Evolutionary conservation across 2,329 filamentous ascomycete genomes (phyloP).

Genomic region (Fusarium fracticaudum): DNA sequence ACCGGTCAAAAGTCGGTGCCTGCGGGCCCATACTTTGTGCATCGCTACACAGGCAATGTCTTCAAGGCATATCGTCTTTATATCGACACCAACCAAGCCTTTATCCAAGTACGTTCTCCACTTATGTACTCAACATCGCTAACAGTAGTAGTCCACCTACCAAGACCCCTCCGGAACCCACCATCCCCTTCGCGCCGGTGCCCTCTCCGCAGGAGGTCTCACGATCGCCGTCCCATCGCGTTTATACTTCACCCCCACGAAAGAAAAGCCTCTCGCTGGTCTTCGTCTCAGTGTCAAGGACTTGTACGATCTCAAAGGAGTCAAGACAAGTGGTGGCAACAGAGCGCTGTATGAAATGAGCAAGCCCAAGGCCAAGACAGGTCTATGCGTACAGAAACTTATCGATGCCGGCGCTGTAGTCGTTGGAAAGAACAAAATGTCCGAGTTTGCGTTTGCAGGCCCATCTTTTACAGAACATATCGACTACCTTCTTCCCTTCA

Average conservation of each 20-base stretch:
- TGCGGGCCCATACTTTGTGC: constrained; percentile 13
- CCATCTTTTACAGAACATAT: constrained; percentile 23
- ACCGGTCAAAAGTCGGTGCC: not conserved
- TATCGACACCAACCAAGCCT: constrained; percentile 11
- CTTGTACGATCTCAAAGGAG: constrained; percentile 7
- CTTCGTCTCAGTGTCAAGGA: constrained; percentile 23
- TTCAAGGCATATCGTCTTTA: constrained; percentile 9
- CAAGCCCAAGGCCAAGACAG: not conserved
- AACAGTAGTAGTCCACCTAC: constrained; percentile 2
- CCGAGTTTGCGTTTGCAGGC: constrained; percentile 20
- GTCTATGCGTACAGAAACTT: not conserved
- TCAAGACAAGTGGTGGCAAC: constrained; percentile 21
- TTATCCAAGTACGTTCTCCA: not conserved
- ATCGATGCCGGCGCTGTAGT: constrained; percentile 22
- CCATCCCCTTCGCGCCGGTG: constrained; percentile 12
- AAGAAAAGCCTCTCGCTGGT: not conserved
- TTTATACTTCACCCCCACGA: not conserved
- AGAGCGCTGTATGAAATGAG: constrained; percentile 13
- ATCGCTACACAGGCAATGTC: not conserved
- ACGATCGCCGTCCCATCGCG: constrained; percentile 18
- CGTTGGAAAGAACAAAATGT: constrained; percentile 24
- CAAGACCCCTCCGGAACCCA: constrained; percentile 16
- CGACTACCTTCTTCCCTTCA: constrained; percentile 55
- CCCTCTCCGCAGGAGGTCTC: constrained; percentile 2
- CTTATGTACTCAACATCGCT: not conserved